Base-by-base conservation (phyloP, 805 yeast genomes). In the Pichia exigua region DNA sequence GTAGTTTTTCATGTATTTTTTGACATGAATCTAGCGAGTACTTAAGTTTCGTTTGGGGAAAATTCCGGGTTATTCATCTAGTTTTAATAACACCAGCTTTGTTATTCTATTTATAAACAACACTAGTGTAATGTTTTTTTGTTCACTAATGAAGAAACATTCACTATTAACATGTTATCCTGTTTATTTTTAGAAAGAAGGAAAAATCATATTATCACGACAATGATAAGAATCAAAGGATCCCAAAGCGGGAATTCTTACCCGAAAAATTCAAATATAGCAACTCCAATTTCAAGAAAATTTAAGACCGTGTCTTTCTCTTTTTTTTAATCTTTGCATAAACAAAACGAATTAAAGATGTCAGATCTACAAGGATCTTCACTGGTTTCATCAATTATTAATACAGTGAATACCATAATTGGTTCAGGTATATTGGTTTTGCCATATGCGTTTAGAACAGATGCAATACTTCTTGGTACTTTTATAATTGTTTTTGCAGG, bases 381-480 rank as follows among this genome's bases (percentile, higher is more conserved):
- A 13, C 68, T 75, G 26, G 54, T 62, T 1, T 83, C 91, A 1
- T 84, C 92, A 2, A 69, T 79, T 18, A 72, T 85, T 49, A 85
- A 83, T 65, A 71, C 87, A 40, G 76, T 83, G 50, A 87, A 87
- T 68, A 86, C 94, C 26, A 84, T 87, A 50, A 75, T 87, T 13
- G 95, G 95, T 8, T 89, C 94, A 0, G 95, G 95, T 1, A 71
- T 85, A 42, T 73, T 86, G 24, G 88, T 91, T 15, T 78, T 86
- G 70, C 91, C 94, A 0, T 81, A 73, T 54, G 87, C 89, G 1
- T 81, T 84, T 67, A 73, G 75, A 50, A 75, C 84, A 27, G 88
- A 85, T 63, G 89, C 91, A 7, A 61, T 85, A 2, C 50, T 79
- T 11, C 68, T 81, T 26, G 94, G 94, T 2, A 57, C 74, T 0